Evolutionary conservation across 371 early-diverging fungal species (phyloP).

Genomic region (Encephalitozoon cuniculi): DNA sequence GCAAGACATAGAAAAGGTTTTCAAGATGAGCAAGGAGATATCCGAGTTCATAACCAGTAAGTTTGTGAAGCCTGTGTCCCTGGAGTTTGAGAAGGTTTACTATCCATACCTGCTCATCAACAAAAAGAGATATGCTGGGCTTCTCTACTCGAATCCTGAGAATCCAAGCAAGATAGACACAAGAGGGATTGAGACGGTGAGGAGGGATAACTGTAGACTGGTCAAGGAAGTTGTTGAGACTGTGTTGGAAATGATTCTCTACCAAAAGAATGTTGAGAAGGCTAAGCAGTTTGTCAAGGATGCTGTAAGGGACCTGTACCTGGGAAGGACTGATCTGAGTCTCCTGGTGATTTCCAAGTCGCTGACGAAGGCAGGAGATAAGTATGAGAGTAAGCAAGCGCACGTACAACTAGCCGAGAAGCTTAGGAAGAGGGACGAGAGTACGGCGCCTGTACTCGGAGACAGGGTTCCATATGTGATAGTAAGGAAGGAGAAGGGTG

Average conservation of each 20-base stretch:
- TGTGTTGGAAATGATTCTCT: slow-evolving; percentile 77
- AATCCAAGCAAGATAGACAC: slow-evolving; percentile 88
- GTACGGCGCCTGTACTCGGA: slow-evolving; percentile 75
- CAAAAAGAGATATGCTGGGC: slow-evolving; percentile 97
- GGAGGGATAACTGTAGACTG: slow-evolving; percentile 91
- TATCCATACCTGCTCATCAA: slow-evolving; percentile 92
- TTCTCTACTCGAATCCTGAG: slow-evolving; percentile 69
- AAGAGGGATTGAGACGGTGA: slow-evolving; percentile 98
- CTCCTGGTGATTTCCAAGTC: slow-evolving; percentile 94
- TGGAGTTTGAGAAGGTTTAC: slow-evolving; percentile 98
- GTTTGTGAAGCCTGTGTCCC: slow-evolving; percentile 84
- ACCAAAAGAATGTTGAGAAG: slow-evolving; percentile 77
- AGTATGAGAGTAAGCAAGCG: slow-evolving; percentile 88
- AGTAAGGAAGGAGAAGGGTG: slow-evolving; percentile 72
- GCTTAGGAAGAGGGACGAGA: slow-evolving; percentile 86
- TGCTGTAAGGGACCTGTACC: slow-evolving; percentile 78
- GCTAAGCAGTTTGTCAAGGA: slow-evolving; percentile 79
- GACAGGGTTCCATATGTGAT: slow-evolving; percentile 99
- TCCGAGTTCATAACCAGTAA: slow-evolving; percentile 73
- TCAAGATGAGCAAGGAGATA: slow-evolving; percentile 53
- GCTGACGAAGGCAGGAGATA: slow-evolving; percentile 74
- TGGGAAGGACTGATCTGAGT: slow-evolving; percentile 89
- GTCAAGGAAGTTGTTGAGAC: slow-evolving; percentile 84
- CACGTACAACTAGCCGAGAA: slow-evolving; percentile 89
- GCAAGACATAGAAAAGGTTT: slow-evolving; percentile 54